Evolutionary conservation across 148 eudicot species (phyloP), one percentile per base, ranked within the genome.

Genomic region (Rhododendron vialii): DNA sequence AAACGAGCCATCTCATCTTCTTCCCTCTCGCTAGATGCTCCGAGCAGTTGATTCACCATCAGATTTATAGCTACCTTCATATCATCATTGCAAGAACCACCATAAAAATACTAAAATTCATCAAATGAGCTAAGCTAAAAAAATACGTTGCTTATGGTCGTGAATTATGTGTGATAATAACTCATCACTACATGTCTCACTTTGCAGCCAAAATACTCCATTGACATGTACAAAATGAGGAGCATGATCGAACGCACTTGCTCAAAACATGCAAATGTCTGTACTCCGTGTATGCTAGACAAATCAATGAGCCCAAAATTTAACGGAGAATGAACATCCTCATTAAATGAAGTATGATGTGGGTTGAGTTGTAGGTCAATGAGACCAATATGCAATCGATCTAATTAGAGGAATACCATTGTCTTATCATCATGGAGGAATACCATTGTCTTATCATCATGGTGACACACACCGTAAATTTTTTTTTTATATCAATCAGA

Each of bases 41-140:
- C 94, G 20, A 92, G 87, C 28, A 92, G 87, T 87, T 92, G 94
- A 88, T 92, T 91, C 50, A 91, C 94, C 94, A 92, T 92, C 86
- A 92, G 85, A 86, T 88, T 91, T 55, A 92, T 92, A 7, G 94
- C 94, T 51, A 90, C 81, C 93, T 92, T 24, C 50, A 85, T 0
- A 71, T 71, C 77, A 74, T 74, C 45, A 74, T 74, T 17, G 22
- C 78, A 74, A 33, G 20, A 74, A 71, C 20, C 38, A 71, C 69
- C 69, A 8, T 8, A 63, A 63, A 28, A 67, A 67, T 9, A 26
- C 17, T 67, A 67, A 67, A 67, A 67, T 67, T 35, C 35, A 28
- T 26, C 14, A 12, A 67, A 67, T 67, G 5, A 67, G 35, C 71
- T 26, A 28, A 67, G 33, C 5, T 26, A 12, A 67, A 67, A 65